Evolutionary conservation across 768 basidiomycete genomes (phyloP).

Genomic region (Trametes cingulata): DNA sequence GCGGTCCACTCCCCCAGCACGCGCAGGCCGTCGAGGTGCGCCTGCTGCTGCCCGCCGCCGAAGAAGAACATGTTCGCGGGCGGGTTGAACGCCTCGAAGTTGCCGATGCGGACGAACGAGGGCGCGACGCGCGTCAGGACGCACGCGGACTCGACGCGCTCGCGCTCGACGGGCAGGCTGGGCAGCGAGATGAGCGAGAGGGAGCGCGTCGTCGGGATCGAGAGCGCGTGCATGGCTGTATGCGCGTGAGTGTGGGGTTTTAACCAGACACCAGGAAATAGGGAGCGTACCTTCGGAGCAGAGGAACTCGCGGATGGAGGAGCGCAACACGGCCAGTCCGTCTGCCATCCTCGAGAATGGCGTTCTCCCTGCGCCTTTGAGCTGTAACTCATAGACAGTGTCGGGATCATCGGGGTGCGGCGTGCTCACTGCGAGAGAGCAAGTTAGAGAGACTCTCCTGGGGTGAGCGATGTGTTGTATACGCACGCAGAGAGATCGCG

Average conservation of each 20-base stretch:
- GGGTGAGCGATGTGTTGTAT: not conserved
- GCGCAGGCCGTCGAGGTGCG: slow-evolving; percentile 74
- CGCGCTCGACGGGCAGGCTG: slow-evolving; percentile 71
- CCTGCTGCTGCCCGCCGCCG: slow-evolving; percentile 74
- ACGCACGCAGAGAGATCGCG: slow-evolving; percentile 77
- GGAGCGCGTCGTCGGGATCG: slow-evolving; percentile 87
- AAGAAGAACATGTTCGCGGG: slow-evolving; percentile 64
- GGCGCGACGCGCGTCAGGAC: slow-evolving; percentile 82
- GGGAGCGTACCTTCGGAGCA: slow-evolving; percentile 76
- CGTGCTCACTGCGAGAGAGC: slow-evolving; percentile 60
- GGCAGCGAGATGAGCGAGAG: slow-evolving; percentile 79
- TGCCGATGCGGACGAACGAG: slow-evolving; percentile 90
- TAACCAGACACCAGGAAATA: not conserved
- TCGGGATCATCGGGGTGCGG: slow-evolving; percentile 62
- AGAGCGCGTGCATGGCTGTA: slow-evolving; percentile 72
- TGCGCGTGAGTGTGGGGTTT: not conserved
- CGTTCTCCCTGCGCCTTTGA: slow-evolving; percentile 93
- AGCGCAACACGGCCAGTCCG: slow-evolving; percentile 92
- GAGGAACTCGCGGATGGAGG: slow-evolving; percentile 91
- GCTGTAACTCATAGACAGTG: slow-evolving; percentile 77
- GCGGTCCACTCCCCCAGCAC: slow-evolving; percentile 76
- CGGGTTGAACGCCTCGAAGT: slow-evolving; percentile 83
- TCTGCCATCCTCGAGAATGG: slow-evolving; percentile 93
- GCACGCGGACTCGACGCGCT: slow-evolving; percentile 69
- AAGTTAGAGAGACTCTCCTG: not conserved